Base-by-base conservation (phyloP, 768 basidiomycete genomes). In the Tephrocybe sp. region DNA sequence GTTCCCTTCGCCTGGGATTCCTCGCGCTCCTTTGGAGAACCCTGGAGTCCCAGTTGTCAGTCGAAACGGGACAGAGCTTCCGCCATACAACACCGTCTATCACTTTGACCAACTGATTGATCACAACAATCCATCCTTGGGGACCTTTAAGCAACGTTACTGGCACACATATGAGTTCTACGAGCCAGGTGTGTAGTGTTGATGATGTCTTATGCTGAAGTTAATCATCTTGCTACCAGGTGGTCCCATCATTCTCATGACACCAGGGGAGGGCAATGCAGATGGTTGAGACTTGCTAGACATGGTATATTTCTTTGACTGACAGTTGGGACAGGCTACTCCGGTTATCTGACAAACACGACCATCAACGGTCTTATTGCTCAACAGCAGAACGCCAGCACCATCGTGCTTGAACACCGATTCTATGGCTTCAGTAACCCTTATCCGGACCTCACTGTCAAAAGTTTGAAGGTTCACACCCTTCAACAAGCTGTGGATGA, bases 381-480 rank as follows among this genome's bases (percentile, higher is more conserved):
- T 9, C 80, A 85, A 59, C 80, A 83, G 61, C 72, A 85, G 49
- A 77, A 77, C 29, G 86, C 82, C 18, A 79, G 79, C 15, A 75
- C 78, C 4, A 69, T 88, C 54, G 68, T 88, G 23, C 52, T 88
- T 21, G 86, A 89, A 57, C 87, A 89, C 58, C 76, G 88, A 19
- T 90, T 83, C 71, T 88, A 82, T 53, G 87, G 87, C 12, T 65
- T 77, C n/a, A 88, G 86, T 49, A 90, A 87, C 60, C 87, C 87
- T 3, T 75, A 73, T 41, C 68, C 75, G 16, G 74, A 88, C 61
- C 74, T 89, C 22, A 77, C 70, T 27, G 76, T 76, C 24, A 64
- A 74, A 56, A 86, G 82, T 58, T 66, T 89, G 37, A 64, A 67
- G 39, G 55, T 79, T 11, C 83, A 83, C 61, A 88, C 84, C 1